These are phyloP conservation scores for Epichloe sp. DNA, from an alignment of 2,329 filamentous ascomycete genomes.

Conservation along the genomic window DNA sequence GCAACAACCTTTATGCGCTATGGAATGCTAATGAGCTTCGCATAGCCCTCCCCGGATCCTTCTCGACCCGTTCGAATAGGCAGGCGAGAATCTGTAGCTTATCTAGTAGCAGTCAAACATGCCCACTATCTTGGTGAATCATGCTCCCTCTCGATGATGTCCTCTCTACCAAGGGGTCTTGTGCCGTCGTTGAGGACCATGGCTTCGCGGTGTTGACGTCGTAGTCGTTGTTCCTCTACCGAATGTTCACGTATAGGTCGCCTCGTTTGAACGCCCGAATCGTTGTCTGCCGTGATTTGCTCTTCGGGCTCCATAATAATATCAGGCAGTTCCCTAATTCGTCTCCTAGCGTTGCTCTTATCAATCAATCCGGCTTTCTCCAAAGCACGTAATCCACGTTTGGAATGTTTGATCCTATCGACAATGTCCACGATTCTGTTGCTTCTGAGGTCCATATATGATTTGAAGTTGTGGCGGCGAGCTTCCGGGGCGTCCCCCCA, in stretches of 20 bases:
- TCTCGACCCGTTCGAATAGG: background rate
- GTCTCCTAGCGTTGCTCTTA: constrained; percentile 18
- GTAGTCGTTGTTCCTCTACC: constrained; percentile 55
- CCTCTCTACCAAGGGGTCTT: constrained; percentile 55
- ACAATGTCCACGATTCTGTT: constrained; percentile 42
- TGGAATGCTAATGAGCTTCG: background rate
- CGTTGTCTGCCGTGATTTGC: constrained; percentile 12
- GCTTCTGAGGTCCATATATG: constrained; percentile 34
- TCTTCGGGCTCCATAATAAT: constrained; percentile 22
- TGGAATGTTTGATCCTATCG: constrained; percentile 33
- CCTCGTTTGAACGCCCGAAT: constrained; percentile 15
- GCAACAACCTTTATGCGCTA: background rate
- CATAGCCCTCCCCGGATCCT: background rate
- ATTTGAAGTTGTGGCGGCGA: constrained; percentile 37
- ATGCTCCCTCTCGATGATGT: constrained; percentile 61
- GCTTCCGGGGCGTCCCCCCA: constrained; percentile 51
- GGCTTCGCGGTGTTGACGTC: constrained; percentile 68
- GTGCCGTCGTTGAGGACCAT: constrained; percentile 87
- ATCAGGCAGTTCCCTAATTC: constrained; percentile 18
- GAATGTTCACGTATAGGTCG: constrained; percentile 35
- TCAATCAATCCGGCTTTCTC: constrained; percentile 35
- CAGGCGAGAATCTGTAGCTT: background rate
- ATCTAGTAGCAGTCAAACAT: background rate
- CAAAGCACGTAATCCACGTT: constrained; percentile 37
- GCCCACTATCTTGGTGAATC: constrained; percentile 21